phyloP scores from a whole-genome alignment of 1,139 yeast species.

The Debaryomyces sp. region DNA sequence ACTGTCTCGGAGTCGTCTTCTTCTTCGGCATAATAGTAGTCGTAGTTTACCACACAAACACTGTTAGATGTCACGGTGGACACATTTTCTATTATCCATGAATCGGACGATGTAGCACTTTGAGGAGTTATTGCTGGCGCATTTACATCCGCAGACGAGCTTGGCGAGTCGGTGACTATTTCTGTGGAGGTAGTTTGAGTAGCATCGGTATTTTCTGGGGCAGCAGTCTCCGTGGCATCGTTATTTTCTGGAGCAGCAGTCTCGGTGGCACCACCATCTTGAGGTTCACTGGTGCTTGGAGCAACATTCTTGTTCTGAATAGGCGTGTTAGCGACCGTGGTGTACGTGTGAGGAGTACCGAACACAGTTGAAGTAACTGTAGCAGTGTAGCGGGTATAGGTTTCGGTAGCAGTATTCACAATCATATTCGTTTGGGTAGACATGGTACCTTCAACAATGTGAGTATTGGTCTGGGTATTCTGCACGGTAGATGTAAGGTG shows the following conservation, averaged over 20 bases:
- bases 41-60: slow-evolving; percentile 46
- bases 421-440: slow-evolving; percentile 32
- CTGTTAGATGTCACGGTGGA: slow-evolving; percentile 36
- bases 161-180: slow-evolving; percentile 9
- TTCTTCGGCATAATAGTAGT: slow-evolving; percentile 39
- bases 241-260: slow-evolving; percentile 4
- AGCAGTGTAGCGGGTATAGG: slow-evolving; percentile 48
- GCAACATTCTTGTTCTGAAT: slow-evolving; percentile 14
- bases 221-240: slow-evolving; percentile 12
- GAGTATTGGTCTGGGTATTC: slow-evolving; percentile 34
- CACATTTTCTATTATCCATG: slow-evolving; percentile 43
- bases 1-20: slow-evolving; percentile 34
- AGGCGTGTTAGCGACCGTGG: slow-evolving; percentile 44
- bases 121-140: slow-evolving; percentile 38
- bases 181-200: background rate
- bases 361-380: slow-evolving; percentile 48
- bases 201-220: background rate
- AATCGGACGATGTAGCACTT: slow-evolving; percentile 37
- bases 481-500: slow-evolving; percentile 42
- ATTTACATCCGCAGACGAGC: slow-evolving; percentile 15
- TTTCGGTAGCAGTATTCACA: slow-evolving; percentile 36
- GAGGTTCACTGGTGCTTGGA: background rate
- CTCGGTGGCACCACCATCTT: slow-evolving; percentile 11
- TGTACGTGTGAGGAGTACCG: slow-evolving; percentile 41
- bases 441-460: slow-evolving; percentile 35